A percentile compares a stretch with the other conserved stretches of the same genome.
phyloP scores from a whole-genome alignment of 352 stramenopile species.

The Phytophthora megakarya region DNA sequence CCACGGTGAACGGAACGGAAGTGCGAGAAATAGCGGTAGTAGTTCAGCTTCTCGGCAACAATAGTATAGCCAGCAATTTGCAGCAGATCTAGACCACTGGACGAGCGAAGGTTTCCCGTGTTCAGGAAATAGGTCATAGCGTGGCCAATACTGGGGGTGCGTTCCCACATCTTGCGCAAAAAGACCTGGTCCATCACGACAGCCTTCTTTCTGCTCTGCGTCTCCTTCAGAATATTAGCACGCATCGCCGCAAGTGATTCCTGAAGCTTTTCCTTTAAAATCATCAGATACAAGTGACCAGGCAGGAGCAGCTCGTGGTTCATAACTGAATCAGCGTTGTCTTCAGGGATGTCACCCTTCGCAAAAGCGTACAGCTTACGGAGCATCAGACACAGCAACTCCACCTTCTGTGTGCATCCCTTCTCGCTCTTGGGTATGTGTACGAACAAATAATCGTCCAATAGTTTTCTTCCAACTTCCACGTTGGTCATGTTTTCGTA shows the following conservation, averaged over 20 bases:
- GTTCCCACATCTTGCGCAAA: conserved; percentile 94
- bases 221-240: conserved; percentile 83
- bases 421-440: conserved; percentile 93
- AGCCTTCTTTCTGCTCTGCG: conserved; percentile 52
- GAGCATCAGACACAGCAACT: conserved; percentile 96
- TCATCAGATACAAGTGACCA: conserved; percentile 95
- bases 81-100: conserved; percentile 98
- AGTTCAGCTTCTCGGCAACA: conserved; percentile 99
- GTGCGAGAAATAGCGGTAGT: conserved; percentile 98
- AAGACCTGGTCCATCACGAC: conserved; percentile 88
- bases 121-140: conserved; percentile 99
- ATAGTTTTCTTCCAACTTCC: conserved; percentile 88
- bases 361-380: conserved; percentile 98
- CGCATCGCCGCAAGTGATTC: conserved; percentile 88
- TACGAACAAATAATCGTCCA: conserved; percentile 97
- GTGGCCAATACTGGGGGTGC: conserved; percentile 88
- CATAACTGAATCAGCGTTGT: conserved; percentile 99
- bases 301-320: conserved; percentile 98
- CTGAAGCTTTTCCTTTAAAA: conserved; percentile 99
- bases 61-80: conserved; percentile 98
- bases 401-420: conserved; percentile 89
- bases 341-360: conserved; percentile 93
- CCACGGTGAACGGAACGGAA: conserved; percentile 99
- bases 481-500: conserved; percentile 89
- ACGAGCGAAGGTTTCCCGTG: conserved; percentile 98